phyloP scores from a whole-genome alignment of 2,329 filamentous ascomycete species.

The Talaromyces marneffei region DNA sequence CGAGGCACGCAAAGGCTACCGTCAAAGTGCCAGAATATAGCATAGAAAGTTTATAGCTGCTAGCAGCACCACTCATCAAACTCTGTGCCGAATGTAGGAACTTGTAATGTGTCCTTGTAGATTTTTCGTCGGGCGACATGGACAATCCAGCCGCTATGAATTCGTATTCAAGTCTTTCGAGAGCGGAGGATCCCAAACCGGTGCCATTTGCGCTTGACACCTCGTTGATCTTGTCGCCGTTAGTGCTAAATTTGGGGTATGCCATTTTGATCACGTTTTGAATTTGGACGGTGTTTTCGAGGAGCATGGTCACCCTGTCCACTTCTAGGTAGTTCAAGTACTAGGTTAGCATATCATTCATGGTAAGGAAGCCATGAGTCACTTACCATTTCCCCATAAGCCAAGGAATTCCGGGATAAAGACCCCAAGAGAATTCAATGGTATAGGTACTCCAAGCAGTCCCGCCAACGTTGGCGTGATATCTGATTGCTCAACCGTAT shows the following conservation, averaged over 20 bases:
- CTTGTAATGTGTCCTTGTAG: constrained; percentile 29
- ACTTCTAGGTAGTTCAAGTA: constrained; percentile 23
- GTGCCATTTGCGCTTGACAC: not conserved
- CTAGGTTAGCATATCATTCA: not conserved
- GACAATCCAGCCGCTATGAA: constrained; percentile 48
- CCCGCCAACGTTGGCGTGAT: constrained; percentile 83
- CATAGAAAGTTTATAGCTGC: constrained; percentile 73
- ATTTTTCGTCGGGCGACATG: constrained; percentile 18
- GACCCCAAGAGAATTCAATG: constrained; percentile 82
- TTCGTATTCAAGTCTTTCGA: constrained; percentile 61
- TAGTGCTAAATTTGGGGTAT: constrained; percentile 54
- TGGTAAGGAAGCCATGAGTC: constrained; percentile 7
- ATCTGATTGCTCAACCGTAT: constrained; percentile 85
- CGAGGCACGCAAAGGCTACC: constrained; percentile 38
- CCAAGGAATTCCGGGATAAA: constrained; percentile 73
- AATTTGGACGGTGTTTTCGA: constrained; percentile 76
- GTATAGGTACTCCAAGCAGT: constrained; percentile 78
- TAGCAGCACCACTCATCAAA: constrained; percentile 81
- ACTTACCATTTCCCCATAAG: constrained; percentile 65
- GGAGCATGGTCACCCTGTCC: constrained; percentile 62
- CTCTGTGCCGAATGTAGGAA: constrained; percentile 70
- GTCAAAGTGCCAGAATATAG: constrained; percentile 32
- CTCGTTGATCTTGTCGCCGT: constrained; percentile 19
- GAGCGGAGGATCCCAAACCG: constrained; percentile 20
- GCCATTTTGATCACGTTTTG: constrained; percentile 68